Evolutionary conservation across 106 monocot species (phyloP).

Genomic region (Gastrodia elata): DNA sequence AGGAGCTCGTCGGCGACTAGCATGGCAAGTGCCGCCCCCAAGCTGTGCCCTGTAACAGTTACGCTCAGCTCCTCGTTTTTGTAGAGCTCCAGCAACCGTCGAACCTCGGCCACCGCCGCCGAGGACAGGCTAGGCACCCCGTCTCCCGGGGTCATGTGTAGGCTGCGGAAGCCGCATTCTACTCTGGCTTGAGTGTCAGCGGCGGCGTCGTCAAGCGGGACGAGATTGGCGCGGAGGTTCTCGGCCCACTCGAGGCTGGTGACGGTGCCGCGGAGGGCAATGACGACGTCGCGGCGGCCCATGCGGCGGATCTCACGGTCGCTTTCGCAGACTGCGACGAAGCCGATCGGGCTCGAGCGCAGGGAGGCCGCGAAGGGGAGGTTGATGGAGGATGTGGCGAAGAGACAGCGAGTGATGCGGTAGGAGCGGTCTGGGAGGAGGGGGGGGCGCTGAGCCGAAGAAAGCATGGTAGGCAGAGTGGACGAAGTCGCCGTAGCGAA

Average conservation of each 20-base stretch:
- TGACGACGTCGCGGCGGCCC: slow-evolving; percentile 14
- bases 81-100: slow-evolving; percentile 32
- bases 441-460: slow-evolving; percentile 10
- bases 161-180: slow-evolving; percentile 52
- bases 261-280: slow-evolving; percentile 16
- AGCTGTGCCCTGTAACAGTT: slow-evolving; percentile 67
- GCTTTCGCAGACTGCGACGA: slow-evolving; percentile 28
- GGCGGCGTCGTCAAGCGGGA: slow-evolving; percentile 1
- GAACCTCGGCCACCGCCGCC: slow-evolving; percentile 31
- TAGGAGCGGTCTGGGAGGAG: slow-evolving; percentile 39
- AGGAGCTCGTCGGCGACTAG: slow-evolving; percentile 41
- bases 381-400: slow-evolving; percentile 74
- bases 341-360: slow-evolving; percentile 35
- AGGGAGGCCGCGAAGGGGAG: slow-evolving; percentile 66
- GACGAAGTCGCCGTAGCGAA: slow-evolving; percentile 33
- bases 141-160: slow-evolving; percentile 38
- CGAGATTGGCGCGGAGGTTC: slow-evolving; percentile 59
- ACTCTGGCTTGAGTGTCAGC: slow-evolving; percentile 25
- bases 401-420: slow-evolving; percentile 41
- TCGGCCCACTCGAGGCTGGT: slow-evolving; percentile 77
- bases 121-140: slow-evolving; percentile 20
- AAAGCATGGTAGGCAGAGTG: slow-evolving; percentile 28
- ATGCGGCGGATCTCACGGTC: slow-evolving; percentile 23
- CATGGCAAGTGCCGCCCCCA: slow-evolving; percentile 53
- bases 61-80: slow-evolving; percentile 55